Conservation (phyloP, 257 asterid species). For the Marsdenia floribunda region DNA sequence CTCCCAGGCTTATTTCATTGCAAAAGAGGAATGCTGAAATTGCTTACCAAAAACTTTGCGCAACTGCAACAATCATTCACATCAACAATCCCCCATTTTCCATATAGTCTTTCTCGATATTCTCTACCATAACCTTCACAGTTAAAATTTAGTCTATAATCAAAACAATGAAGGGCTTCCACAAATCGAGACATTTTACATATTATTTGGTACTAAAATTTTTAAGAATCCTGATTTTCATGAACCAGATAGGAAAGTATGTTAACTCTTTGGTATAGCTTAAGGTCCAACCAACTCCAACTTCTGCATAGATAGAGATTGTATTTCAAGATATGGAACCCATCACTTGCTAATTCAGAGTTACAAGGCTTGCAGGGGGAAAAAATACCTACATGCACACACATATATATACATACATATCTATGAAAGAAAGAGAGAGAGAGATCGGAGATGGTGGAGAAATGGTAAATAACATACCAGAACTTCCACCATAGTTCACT, state of each 20-base stretch:
- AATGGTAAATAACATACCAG: slow-evolving; percentile 42
- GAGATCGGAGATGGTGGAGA: not conserved
- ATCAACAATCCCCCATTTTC: slow-evolving; percentile 87
- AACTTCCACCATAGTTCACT: slow-evolving; percentile 98
- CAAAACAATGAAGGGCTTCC: slow-evolving; percentile 1
- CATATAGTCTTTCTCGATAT: slow-evolving; percentile 82
- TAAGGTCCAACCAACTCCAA: not conserved
- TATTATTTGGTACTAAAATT: not conserved
- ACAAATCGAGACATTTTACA: not conserved
- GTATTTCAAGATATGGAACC: not conserved
- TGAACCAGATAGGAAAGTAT: not conserved
- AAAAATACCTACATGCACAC: not conserved
- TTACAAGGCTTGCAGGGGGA: not conserved
- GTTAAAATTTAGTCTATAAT: slow-evolving; percentile 9
- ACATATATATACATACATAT: too few relatives aligned
- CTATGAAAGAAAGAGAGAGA: not conserved
- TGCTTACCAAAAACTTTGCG: slow-evolving; percentile 74
- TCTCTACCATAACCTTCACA: slow-evolving; percentile 88
- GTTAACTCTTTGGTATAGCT: not conserved
- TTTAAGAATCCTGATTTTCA: not conserved
- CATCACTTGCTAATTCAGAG: not conserved
- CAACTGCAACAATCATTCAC: slow-evolving; percentile 97
- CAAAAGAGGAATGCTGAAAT: not conserved
- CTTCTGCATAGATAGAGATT: not conserved
- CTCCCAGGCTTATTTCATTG: slow-evolving; percentile 5